Evolutionary conservation across 306 rosid species (phyloP), one percentile per base, ranked within the genome.

Genomic region (Trifolium pratense): DNA sequence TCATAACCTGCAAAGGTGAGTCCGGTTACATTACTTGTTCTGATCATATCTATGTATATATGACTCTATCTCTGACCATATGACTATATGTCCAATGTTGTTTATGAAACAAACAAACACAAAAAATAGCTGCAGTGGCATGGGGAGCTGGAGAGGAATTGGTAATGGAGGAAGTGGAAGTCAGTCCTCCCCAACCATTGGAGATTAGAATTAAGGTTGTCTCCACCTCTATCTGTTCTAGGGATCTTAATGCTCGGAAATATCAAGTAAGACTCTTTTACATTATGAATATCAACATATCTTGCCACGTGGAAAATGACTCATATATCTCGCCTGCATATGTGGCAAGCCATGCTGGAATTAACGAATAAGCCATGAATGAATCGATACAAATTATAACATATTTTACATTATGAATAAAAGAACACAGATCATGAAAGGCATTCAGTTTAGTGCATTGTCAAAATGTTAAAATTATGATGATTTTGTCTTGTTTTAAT

Each of bases 141-240:
- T 91, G 93, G 92, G 92, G 89, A 84, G 89, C 97, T 69, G 96
- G 96, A 71, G 71, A 88, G 69, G 57, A 90, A 14, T 79, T 93
- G 85, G 93, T 89, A 77, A 80, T 91, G 15, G 97, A 93, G 73
- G 80, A 87, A 72, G 96, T 93, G 23, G 65, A 91, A 73, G 88
- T 93, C 20, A 82, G 83, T 60, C 98, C 97, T 29, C 98, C 98
- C 31, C 90, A 88, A 68, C 82, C 86, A 13, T 46, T 80, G 81
- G 97, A 94, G 85, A 89, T 94, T 42, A 81, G 98, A 74, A 73
- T 94, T 75, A 86, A 84, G 78, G 92, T 94, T 49, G 91, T 88
- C 64, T 88, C 75, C 78, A 91, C 98, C 70, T 93, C 97, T 84
- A 96, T 93, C 78, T 93, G 98, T 70, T 92, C 97, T 71, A 91